Evolutionary conservation across 345 rosid species (phyloP).

Genomic region (Rhizophora mangle): DNA sequence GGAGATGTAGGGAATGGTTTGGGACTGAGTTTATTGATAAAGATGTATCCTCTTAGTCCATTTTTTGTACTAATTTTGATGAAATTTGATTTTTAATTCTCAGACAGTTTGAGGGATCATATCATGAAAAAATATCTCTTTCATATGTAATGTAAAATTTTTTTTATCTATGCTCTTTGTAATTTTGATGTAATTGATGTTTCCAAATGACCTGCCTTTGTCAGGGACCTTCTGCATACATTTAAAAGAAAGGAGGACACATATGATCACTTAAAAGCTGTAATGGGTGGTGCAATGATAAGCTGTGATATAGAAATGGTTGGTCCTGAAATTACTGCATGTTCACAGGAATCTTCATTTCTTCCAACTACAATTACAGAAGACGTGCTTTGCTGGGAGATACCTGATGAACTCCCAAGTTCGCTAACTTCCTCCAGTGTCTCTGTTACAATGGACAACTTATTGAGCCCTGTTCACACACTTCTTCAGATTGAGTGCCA

Average conservation of each 20-base stretch:
- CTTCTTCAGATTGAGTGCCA: constrained; percentile 80
- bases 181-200: constrained; percentile 5
- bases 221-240: constrained; percentile 83
- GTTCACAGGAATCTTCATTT: constrained; percentile 59
- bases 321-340: constrained; percentile 61
- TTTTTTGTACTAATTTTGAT: background rate
- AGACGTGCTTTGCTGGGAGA: constrained; percentile 45
- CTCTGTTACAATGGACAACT: constrained; percentile 72
- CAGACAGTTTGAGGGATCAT: background rate
- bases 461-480: constrained; percentile 77
- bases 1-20: background rate
- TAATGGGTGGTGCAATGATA: constrained; percentile 54
- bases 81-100: background rate
- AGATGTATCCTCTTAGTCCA: background rate
- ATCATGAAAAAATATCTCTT: too few species aligned
- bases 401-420: constrained; percentile 36
- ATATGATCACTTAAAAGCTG: constrained; percentile 36
- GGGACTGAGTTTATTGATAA: background rate
- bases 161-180: background rate
- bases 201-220: constrained; percentile 2
- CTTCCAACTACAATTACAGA: constrained; percentile 63
- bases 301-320: constrained; percentile 79
- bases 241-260: constrained; percentile 64
- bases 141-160: background rate
- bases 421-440: constrained; percentile 39